A percentile compares a stretch with the other conserved stretches of the same genome.
Conservation (phyloP, 306 rosid species). For the Aeschynomene evenia region DNA sequence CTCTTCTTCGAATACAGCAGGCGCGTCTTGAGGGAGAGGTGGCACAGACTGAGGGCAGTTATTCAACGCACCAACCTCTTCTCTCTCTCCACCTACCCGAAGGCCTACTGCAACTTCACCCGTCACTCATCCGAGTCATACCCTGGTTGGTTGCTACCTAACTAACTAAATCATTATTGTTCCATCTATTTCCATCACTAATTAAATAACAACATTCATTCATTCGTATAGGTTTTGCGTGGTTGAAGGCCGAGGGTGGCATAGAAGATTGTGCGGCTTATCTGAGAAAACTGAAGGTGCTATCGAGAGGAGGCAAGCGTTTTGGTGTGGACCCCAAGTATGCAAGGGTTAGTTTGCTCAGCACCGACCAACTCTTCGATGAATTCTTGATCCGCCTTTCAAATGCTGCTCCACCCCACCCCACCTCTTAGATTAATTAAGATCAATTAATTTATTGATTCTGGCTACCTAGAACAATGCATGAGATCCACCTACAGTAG, state of each 20-base stretch:
- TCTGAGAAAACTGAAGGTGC: conserved; percentile 43
- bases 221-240: conserved; percentile 55
- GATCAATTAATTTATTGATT: no score
- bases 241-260: conserved; percentile 64
- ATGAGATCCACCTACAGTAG: no score
- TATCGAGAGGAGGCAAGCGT: conserved; percentile 52
- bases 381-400: conserved; percentile 49
- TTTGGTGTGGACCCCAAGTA: conserved; percentile 56
- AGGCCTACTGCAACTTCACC: conserved; percentile 49
- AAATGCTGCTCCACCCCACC: no score
- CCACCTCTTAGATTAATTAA: no score
- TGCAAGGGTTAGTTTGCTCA: conserved; percentile 56
- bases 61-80: conserved; percentile 37
- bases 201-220: no score
- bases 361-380: conserved; percentile 45
- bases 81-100: conserved; percentile 39
- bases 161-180: no score
- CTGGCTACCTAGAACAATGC: no score
- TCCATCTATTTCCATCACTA: no score
- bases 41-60: conserved; percentile 56
- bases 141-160: no score
- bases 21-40: conserved; percentile 51
- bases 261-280: conserved; percentile 45
- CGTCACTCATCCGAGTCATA: conserved; percentile 43
- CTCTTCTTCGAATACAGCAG: conserved; percentile 51